Conservation (phyloP, 352 stramenopile genomes). For the Phytophthora sp. region DNA sequence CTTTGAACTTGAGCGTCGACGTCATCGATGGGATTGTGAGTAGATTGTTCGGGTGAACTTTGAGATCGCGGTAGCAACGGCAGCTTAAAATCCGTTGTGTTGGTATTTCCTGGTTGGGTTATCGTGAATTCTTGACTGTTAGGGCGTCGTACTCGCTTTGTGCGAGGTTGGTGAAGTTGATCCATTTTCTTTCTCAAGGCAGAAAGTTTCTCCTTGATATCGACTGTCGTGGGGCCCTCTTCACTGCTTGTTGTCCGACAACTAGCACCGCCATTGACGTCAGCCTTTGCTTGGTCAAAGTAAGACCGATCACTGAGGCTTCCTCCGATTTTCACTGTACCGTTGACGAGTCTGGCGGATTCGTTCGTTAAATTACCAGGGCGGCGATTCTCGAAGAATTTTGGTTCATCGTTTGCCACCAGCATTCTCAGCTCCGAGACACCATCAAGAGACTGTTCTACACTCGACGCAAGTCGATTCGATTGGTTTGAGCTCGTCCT, state of each 20-base stretch:
- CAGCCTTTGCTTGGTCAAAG: conserved; percentile 24
- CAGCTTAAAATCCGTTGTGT: not conserved
- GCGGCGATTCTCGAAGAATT: not conserved
- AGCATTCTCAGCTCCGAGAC: conserved; percentile 52
- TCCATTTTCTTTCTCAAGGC: conserved; percentile 68
- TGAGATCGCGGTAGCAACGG: conserved; percentile 14
- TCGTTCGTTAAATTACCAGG: conserved; percentile 5
- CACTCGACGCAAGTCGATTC: conserved; percentile 13
- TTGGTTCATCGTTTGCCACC: conserved; percentile 12
- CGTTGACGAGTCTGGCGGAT: not conserved
- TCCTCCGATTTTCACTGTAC: conserved; percentile 18
- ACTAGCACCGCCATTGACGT: not conserved
- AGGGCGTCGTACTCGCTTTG: conserved; percentile 36
- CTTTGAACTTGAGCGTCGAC: conserved; percentile 5
- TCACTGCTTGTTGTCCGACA: conserved; percentile 12
- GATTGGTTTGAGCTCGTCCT: not conserved
- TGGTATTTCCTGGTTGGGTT: not conserved
- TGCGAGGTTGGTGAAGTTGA: conserved; percentile 51
- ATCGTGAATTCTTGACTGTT: conserved; percentile 17
- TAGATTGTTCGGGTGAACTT: conserved; percentile 24
- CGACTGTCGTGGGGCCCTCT: conserved; percentile 18
- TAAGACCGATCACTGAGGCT: conserved; percentile 57
- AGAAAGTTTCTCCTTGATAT: conserved; percentile 59
- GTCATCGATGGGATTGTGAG: conserved; percentile 11
- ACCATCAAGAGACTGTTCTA: conserved; percentile 46